Percentiles rank a stretch among this genome's conserved stretches.
Evolutionary conservation across 352 stramenopile species (phyloP).

Genomic region (Pythium biforme): DNA sequence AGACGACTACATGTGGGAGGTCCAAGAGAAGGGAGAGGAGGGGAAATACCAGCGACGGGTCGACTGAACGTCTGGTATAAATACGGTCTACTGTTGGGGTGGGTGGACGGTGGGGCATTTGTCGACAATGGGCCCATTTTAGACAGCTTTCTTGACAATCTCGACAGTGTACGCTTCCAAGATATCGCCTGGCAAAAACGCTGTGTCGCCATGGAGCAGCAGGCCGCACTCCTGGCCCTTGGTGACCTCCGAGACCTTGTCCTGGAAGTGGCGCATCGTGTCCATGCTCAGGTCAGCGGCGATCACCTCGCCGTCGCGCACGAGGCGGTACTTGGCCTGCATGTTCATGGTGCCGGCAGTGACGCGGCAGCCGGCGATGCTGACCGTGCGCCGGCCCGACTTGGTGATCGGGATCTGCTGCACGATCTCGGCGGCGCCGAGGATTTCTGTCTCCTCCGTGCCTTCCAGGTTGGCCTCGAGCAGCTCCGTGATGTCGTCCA

Average conservation of each 20-base stretch:
- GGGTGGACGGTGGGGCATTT: not conserved
- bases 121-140: slow-evolving; percentile 23
- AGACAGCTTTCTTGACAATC: slow-evolving; percentile 64
- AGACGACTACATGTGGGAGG: no score
- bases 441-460: slow-evolving; percentile 60
- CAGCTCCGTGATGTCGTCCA: slow-evolving; percentile 87
- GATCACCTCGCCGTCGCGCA: slow-evolving; percentile 92
- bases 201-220: slow-evolving; percentile 78
- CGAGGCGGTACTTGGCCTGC: slow-evolving; percentile 76
- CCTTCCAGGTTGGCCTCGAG: slow-evolving; percentile 64
- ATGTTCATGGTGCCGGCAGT: slow-evolving; percentile 92
- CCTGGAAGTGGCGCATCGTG: slow-evolving; percentile 90
- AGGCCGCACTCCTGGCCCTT: slow-evolving; percentile 98
- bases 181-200: slow-evolving; percentile 93
- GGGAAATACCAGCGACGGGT: no score
- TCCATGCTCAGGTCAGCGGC: slow-evolving; percentile 80
- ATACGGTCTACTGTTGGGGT: slow-evolving; percentile 29
- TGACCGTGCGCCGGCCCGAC: slow-evolving; percentile 83
- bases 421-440: slow-evolving; percentile 76
- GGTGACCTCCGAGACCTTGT: slow-evolving; percentile 89
- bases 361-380: slow-evolving; percentile 95
- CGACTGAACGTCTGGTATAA: slow-evolving; percentile 18
- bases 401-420: slow-evolving; percentile 85
- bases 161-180: slow-evolving; percentile 91
- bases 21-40: no score